phyloP scores from a whole-genome alignment of 164 flowering plant genomes.

The Taxillus chinensis region DNA sequence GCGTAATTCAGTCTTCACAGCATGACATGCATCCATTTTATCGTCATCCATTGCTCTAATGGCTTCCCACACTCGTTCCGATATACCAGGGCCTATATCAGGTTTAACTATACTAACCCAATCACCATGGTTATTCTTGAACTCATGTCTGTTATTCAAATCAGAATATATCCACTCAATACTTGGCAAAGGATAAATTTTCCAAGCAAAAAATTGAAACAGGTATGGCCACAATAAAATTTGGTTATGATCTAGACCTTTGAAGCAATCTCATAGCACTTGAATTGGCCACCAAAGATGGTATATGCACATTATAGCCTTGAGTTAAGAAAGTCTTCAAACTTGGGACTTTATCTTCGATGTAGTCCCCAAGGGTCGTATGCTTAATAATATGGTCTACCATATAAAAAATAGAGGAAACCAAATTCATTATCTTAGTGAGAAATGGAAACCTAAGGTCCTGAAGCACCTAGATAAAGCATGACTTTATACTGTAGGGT shows the following conservation, averaged over 20 bases:
- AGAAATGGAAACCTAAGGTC: too few relatives aligned
- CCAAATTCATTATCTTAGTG: too few relatives aligned
- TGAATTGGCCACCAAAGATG: slow-evolving; percentile 74
- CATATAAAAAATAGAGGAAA: neutral
- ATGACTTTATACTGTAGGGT: too few relatives aligned
- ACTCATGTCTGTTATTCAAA: slow-evolving; percentile 56
- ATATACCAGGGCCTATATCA: slow-evolving; percentile 68
- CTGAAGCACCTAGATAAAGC: too few relatives aligned
- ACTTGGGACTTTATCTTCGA: slow-evolving; percentile 58
- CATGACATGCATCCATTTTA: slow-evolving; percentile 32
- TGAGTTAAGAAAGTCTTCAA: slow-evolving; percentile 43
- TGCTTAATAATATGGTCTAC: slow-evolving; percentile 47
- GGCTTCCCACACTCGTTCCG: slow-evolving; percentile 75
- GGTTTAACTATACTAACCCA: slow-evolving; percentile 71
- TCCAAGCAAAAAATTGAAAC: neutral
- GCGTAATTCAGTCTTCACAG: slow-evolving; percentile 42
- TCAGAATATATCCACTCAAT: neutral
- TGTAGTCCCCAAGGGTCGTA: slow-evolving; percentile 48
- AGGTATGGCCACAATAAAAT: neutral
- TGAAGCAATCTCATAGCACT: slow-evolving; percentile 62
- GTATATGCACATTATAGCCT: slow-evolving; percentile 25
- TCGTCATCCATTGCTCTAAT: slow-evolving; percentile 35
- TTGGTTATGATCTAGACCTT: slow-evolving; percentile 24
- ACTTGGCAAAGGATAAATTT: neutral
- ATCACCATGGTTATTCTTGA: slow-evolving; percentile 81